Base-by-base conservation (phyloP, 768 basidiomycete species). In the Boletus edulis region DNA sequence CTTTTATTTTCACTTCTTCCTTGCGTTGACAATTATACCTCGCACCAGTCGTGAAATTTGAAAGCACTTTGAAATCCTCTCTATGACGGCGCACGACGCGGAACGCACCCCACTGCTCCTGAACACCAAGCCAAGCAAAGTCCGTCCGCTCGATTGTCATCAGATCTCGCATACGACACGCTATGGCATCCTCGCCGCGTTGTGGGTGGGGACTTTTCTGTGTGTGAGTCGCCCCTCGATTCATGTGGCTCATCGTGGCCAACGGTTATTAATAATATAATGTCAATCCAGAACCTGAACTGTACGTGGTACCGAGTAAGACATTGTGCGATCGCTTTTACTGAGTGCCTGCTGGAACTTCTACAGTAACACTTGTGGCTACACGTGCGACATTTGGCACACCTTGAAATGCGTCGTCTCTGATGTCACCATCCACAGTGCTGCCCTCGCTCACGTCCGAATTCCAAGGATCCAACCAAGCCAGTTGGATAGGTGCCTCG, bases 121-220 rank as follows among this genome's bases (percentile, higher is more conserved):
- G 9, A 54, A 44, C 15, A 5, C 22, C 39, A 43, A 47, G 31
- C 20, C 49, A 7, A 49, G 17, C 46, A 41, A 52, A 49, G 48
- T 56, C n/a, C 27, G 27, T 22, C n/a, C n/a, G 8, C 51, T 46
- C 22, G 84, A 84, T 4, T 85, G 86, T 7, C 65, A 81, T 20
- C 84, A 87, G 43, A 81, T 90, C n/a, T 76, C 84, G 3, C 66
- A 64, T 20, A 71, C 76, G 2, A 84, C 79, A 7, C 76, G 85
- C 7, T 77, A 81, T 66, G 80, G 82, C 1, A 90, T 90, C 53
- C 67, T 89, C 49, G 81, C 78, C 15, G 86, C 84, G 14, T 74
- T 90, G 49, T 89, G 86, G 86, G 70, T 76, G 7, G 86, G 82
- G 0, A 83, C 80, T 2, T 89, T 90, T 71, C 78, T 91, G 41